Base-by-base conservation (phyloP, 2,329 filamentous ascomycete species). In the Pseudogymnoascus sp. region DNA sequence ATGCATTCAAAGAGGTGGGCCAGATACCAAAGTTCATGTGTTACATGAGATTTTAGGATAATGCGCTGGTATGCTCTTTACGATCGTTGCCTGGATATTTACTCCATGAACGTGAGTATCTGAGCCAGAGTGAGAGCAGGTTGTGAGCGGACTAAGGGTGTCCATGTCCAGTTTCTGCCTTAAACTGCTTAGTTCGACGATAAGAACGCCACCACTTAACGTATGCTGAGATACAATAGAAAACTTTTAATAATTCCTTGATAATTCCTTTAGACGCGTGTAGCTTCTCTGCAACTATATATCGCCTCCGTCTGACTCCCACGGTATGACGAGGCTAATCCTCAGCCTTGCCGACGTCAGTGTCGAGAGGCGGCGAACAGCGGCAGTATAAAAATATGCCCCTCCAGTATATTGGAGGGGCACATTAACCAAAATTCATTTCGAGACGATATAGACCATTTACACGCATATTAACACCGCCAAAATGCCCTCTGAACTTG, bases 401-500 rank as follows among this genome's bases (percentile, higher is more conserved):
- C 48, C 48, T 55, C 48, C 48, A 35, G 13, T 5, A 35, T 5
- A 7, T 10, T 55, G 13, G 48, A 55, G 48, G 48, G 48, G 48
- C 27, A 55, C 8, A 29, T 17, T 55, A 55, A 33, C 27, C 12
- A 55, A 55, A 55, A 21, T 55, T 55, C 29, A 55, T 55, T 55
- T 55, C 29, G 9, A 33, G 33, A 17, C 48, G 48, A 33, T 17
- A 55, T 33, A 55, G 21, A 55, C 29, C 29, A 21, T 35, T 15
- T 33, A 33, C 5, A 17, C 29, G 29, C 29, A 55, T 55, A 10
- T 21, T 17, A 33, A 33, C 13, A 33, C 48, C 13, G 44, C 15
- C 44, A 81, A 66, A 33, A 92, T 92, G 89, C 83, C 88, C 61
- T 87, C 87, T 44, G 88, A 92, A 78, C 74, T 92, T 48, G 88